Conservation (phyloP, 306 rosid genomes). For the Rosa multiflora region DNA sequence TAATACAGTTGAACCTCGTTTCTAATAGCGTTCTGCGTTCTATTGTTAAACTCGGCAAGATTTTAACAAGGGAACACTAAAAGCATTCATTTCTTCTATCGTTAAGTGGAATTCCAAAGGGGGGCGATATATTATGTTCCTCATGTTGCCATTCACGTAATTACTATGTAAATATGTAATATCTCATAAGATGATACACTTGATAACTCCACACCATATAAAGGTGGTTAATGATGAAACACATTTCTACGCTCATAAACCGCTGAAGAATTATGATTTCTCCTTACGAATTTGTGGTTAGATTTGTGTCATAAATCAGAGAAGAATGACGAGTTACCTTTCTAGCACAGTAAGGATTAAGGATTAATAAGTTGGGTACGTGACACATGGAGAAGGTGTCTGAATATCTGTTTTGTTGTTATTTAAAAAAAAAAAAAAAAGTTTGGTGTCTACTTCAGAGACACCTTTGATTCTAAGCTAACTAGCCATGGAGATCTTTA, state of each 20-base stretch:
- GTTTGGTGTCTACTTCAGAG: constrained; percentile 24
- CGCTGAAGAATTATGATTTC: not conserved
- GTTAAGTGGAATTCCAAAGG: too few relatives aligned
- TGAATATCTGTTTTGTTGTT: not conserved
- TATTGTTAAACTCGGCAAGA: not conserved
- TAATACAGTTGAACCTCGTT: constrained; percentile 10
- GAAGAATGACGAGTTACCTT: not conserved
- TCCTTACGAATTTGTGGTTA: not conserved
- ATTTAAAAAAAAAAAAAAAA: not conserved
- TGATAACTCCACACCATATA: not conserved
- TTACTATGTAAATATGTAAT: too few relatives aligned
- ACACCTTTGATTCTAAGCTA: constrained; percentile 54
- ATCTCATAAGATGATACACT: not conserved
- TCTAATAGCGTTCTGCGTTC: not conserved
- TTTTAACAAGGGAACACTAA: too few relatives aligned
- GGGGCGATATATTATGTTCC: too few relatives aligned
- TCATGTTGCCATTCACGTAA: too few relatives aligned
- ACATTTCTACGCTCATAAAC: not conserved
- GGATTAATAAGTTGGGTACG: not conserved
- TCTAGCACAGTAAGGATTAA: not conserved
- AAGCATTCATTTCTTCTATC: not conserved
- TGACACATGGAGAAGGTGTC: not conserved
- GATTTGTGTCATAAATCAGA: not conserved
- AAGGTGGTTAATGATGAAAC: not conserved
- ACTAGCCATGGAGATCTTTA: constrained; percentile 37